Percentiles rank a stretch among this genome's conserved stretches.
Conservation (phyloP, 805 yeast species). For the Lipomyces yamanashiensis region DNA sequence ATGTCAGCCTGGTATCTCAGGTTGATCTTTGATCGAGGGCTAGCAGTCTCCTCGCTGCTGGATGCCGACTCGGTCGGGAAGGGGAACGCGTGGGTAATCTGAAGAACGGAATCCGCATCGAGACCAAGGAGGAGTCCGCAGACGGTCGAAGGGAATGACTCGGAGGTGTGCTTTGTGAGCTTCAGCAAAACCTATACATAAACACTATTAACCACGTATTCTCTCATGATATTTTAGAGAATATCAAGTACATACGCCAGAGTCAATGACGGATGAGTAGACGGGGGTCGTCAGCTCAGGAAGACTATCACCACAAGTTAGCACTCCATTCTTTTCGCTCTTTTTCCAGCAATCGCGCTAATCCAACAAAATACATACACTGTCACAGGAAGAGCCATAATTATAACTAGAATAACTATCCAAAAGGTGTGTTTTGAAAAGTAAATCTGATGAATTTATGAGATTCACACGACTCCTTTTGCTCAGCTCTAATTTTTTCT, state of each 20-base stretch:
- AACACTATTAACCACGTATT: background rate
- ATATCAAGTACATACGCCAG: slow-evolving; percentile 30
- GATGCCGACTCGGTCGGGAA: slow-evolving; percentile 54
- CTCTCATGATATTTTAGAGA: background rate
- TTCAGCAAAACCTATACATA: slow-evolving; percentile 53
- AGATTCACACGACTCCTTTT: background rate
- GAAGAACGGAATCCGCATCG: slow-evolving; percentile 53
- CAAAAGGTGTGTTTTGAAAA: background rate
- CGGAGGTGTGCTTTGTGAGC: slow-evolving; percentile 69
- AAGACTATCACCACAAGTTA: slow-evolving; percentile 18
- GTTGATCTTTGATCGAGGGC: slow-evolving; percentile 65
- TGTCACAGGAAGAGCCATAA: slow-evolving; percentile 34
- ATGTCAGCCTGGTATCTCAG: slow-evolving; percentile 70
- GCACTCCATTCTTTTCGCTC: background rate
- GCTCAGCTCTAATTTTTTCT: background rate
- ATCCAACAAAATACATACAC: slow-evolving; percentile 23
- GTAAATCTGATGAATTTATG: background rate
- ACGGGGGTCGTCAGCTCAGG: slow-evolving; percentile 36
- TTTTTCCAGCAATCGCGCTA: background rate
- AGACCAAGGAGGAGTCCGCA: slow-evolving; percentile 79
- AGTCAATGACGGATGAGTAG: slow-evolving; percentile 32
- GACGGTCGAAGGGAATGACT: slow-evolving; percentile 62
- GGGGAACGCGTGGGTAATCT: slow-evolving; percentile 65
- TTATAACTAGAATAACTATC: background rate
- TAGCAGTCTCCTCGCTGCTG: slow-evolving; percentile 61